Evolutionary conservation across 106 monocot species (phyloP).

Genomic region (Hemerocallis citrina): DNA sequence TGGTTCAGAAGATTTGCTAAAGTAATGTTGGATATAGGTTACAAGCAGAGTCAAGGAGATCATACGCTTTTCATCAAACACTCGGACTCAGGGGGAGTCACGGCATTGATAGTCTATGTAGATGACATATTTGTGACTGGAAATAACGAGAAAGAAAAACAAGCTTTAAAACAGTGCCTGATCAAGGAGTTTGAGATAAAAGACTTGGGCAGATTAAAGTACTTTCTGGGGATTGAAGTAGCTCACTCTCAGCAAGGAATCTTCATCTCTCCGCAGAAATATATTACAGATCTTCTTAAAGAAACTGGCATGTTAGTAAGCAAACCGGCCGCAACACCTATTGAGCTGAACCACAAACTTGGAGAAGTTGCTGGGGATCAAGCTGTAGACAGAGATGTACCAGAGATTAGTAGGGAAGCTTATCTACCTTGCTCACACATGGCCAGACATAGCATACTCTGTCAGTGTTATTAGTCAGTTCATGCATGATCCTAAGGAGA

Average conservation of each 20-base stretch:
- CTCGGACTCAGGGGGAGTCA: not conserved
- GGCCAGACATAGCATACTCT: not conserved
- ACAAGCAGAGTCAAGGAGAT: not conserved
- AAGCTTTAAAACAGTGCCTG: not conserved
- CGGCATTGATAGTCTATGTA: not conserved
- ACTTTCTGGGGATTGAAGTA: not conserved
- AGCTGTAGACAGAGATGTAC: not conserved
- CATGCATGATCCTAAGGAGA: not conserved
- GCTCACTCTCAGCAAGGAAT: not conserved
- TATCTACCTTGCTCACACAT: not conserved
- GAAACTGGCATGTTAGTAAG: not conserved
- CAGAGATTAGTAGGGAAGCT: not conserved
- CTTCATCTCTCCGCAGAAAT: constrained; percentile 4
- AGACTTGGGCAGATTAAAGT: not conserved
- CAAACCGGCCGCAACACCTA: not conserved
- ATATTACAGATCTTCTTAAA: not conserved
- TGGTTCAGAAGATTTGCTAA: not conserved
- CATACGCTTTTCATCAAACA: not conserved
- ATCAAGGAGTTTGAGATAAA: constrained; percentile 1
- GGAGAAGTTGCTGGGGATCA: not conserved
- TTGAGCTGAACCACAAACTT: not conserved
- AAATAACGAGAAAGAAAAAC: not conserved
- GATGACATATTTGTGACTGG: constrained; percentile 1
- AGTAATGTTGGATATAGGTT: not conserved
- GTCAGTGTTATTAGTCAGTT: not conserved